Conservation (phyloP, 1,139 yeast genomes). For the Sugiyamaella neomexicana region DNA sequence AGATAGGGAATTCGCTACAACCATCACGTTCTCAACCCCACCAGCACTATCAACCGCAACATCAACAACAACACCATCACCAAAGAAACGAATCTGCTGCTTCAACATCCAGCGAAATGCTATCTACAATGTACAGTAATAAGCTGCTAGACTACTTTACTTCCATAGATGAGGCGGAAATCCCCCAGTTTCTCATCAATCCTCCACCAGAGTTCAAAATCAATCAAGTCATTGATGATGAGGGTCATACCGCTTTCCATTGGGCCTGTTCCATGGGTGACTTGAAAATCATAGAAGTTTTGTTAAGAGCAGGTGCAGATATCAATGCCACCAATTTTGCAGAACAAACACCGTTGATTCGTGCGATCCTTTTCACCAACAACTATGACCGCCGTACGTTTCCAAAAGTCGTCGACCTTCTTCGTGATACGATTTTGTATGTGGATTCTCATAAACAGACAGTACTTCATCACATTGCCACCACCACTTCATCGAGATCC, state of each 20-base stretch:
- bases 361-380: constrained; percentile 82
- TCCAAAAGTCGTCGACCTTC: constrained; percentile 63
- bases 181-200: constrained; percentile 69
- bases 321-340: constrained; percentile 68
- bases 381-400: constrained; percentile 80
- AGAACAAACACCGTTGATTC: constrained; percentile 84
- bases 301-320: constrained; percentile 73
- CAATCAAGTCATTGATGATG: constrained; percentile 87
- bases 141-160: constrained; percentile 56
- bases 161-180: constrained; percentile 47
- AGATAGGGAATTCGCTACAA: too few species aligned
- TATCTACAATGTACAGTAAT: constrained; percentile 46
- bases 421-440: constrained; percentile 64
- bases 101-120: constrained; percentile 36
- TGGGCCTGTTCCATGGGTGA: constrained; percentile 98
- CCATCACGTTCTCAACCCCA: neutral
- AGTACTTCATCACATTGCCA: constrained; percentile 80
- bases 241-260: constrained; percentile 93
- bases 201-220: constrained; percentile 82
- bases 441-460: constrained; percentile 64
- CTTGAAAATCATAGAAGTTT: constrained; percentile 64
- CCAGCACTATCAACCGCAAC: neutral
- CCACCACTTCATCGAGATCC: constrained; percentile 55
- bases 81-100: constrained; percentile 18
- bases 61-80: constrained; percentile 3